These are phyloP conservation scores for Clathrospora elynae DNA, from an alignment of 2,329 filamentous ascomycete genomes.

Conservation along the genomic window DNA sequence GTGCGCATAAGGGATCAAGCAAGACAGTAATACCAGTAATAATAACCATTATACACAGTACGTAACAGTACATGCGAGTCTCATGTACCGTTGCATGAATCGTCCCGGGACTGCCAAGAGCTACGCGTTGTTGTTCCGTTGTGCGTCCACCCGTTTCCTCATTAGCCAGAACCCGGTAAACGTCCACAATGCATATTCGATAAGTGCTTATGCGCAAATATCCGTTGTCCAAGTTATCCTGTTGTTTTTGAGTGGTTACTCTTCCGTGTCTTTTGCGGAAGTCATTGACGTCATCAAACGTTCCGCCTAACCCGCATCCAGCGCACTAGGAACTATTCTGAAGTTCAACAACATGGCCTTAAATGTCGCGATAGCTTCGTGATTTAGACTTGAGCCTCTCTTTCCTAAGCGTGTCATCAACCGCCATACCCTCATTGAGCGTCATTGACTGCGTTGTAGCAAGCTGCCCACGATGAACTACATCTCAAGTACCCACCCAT, in stretches of 20 bases:
- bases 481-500: slow-evolving; percentile 33
- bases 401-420: not conserved
- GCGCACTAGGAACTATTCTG: slow-evolving; percentile 24
- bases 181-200: not conserved
- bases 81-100: too few species aligned
- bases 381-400: not conserved
- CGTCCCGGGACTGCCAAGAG: too few species aligned
- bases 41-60: too few species aligned
- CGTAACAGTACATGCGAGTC: too few species aligned
- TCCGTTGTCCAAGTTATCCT: not conserved
- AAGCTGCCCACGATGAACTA: slow-evolving; percentile 35
- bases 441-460: not conserved
- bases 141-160: too few species aligned
- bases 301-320: slow-evolving; percentile 22
- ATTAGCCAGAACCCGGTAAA: too few species aligned
- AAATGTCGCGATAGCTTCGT: slow-evolving; percentile 17
- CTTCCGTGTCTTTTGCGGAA: not conserved
- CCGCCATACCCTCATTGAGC: not conserved
- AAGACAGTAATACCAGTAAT: too few species aligned
- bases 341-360: slow-evolving; percentile 26
- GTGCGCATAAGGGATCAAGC: too few species aligned
- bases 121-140: too few species aligned
- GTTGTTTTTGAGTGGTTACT: not conserved
- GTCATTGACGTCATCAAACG: slow-evolving; percentile 35
- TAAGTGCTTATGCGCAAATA: not conserved